Base-by-base conservation (phyloP, 306 rosid species). In the Vigna radiata region DNA sequence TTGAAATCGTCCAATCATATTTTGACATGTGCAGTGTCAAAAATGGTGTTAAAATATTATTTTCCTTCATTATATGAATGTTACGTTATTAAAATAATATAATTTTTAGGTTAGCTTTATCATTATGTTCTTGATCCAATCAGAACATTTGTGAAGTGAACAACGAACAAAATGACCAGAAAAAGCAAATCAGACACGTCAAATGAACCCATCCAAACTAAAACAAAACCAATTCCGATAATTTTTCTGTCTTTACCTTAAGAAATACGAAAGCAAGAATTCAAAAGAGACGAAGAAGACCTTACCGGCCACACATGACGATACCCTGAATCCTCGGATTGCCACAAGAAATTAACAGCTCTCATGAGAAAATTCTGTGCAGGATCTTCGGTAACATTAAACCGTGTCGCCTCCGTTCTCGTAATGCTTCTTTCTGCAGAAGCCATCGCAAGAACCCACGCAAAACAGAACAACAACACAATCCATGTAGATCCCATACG, bases 301-400 rank as follows among this genome's bases (percentile, higher is more conserved):
- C 72, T 86, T 83, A 93, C 98, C 85, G 98, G 98, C 98, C 98
- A 93, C 19, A 87, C 89, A 64, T 89, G 98, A 9, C 79, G 81
- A 70, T 93, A 93, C 27, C 95, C 90, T 0, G 89, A 68, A 43
- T 72, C 73, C 4, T 62, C 81, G 2, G 96, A 27, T 54, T 87
- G 91, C 98, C 96, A 93, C 44, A 93, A 70, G 91, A 93, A 93
- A 82, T 80, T 85, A n/a, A 80, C 52, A 56, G 90, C 89, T 79
- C 33, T 80, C 52, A 6, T 73, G 50, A 93, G 78, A 70, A 73
- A 79, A 83, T 27, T 80, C 11, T 82, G 46, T 36, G 56, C 78
- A 19, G 21, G n/a, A 6, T 67, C 53, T 31, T 21, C 67, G 0
- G 85, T 75, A 41, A 55, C 93, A 4, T 87, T 77, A 33, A 81